A percentile compares a stretch with the other conserved stretches of the same genome.
Evolutionary conservation across 345 rosid species (phyloP).

Genomic region (Mercurialis annua): DNA sequence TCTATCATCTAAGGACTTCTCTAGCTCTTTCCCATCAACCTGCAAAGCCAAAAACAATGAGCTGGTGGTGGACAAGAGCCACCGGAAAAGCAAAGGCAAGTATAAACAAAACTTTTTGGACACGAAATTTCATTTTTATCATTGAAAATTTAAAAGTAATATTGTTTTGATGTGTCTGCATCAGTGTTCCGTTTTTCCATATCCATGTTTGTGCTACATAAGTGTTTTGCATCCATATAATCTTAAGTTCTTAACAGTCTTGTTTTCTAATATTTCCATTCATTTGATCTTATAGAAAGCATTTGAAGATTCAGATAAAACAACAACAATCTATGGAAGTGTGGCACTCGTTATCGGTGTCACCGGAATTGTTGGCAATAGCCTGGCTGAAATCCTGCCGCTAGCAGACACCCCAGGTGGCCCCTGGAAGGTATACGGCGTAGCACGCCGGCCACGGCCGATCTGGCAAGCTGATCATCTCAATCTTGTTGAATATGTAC

Average conservation of each 20-base stretch:
- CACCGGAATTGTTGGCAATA: slow-evolving; percentile 82
- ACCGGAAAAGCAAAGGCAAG: slow-evolving; percentile 45
- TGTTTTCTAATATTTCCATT: neutral
- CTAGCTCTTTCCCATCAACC: too few relatives aligned
- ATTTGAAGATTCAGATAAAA: slow-evolving; percentile 44
- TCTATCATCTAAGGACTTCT: too few relatives aligned
- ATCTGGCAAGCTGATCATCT: slow-evolving; percentile 61
- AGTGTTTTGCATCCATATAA: too few relatives aligned
- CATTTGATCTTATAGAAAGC: slow-evolving; percentile 43
- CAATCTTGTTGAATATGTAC: slow-evolving; percentile 65
- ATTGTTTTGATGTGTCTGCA: too few relatives aligned
- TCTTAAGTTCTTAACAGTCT: neutral
- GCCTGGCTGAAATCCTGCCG: slow-evolving; percentile 80
- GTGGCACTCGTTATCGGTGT: slow-evolving; percentile 68
- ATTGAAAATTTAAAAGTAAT: too few relatives aligned
- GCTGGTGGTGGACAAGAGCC: slow-evolving; percentile 60
- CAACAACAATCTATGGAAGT: slow-evolving; percentile 49
- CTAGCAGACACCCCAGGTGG: slow-evolving; percentile 84
- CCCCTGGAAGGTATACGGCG: slow-evolving; percentile 89
- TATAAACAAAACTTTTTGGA: too few relatives aligned
- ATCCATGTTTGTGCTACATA: too few relatives aligned
- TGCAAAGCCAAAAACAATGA: slow-evolving; percentile 35
- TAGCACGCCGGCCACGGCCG: slow-evolving; percentile 76
- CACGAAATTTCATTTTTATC: too few relatives aligned
- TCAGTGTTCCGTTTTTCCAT: too few relatives aligned